phyloP scores from a whole-genome alignment of 371 early-diverging fungal species.

The Actinomortierella ambigua region DNA sequence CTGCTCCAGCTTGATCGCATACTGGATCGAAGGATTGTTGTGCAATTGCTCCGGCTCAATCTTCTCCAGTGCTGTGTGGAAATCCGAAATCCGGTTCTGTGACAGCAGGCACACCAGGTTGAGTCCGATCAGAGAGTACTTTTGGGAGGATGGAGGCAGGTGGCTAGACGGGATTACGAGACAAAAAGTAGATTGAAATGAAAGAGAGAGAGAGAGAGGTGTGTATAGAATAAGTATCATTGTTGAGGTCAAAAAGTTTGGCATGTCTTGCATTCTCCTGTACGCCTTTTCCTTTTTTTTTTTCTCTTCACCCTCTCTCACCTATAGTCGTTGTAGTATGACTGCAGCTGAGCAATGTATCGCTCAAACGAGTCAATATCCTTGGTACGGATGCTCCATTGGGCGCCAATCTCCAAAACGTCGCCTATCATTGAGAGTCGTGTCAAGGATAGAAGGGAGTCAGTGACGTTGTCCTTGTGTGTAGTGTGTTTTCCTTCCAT shows the following conservation, averaged over 20 bases:
- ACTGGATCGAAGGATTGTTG: conserved; percentile 82
- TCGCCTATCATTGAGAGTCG: conserved; percentile 64
- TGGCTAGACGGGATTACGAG: conserved; percentile 31
- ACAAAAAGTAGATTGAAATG: neutral
- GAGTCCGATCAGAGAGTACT: conserved; percentile 89
- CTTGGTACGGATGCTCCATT: conserved; percentile 80
- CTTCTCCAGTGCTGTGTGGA: conserved; percentile 92
- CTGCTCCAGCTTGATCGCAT: conserved; percentile 91
- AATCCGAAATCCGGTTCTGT: conserved; percentile 93
- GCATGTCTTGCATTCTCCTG: neutral
- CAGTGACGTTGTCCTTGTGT: neutral
- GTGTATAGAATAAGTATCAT: too few relatives aligned
- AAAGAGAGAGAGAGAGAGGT: neutral
- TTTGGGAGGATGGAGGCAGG: conserved; percentile 79
- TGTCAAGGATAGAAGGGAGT: neutral
- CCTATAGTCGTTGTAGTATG: conserved; percentile 88
- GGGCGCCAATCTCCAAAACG: conserved; percentile 91
- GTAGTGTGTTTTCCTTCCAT: too few relatives aligned
- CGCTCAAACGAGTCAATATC: conserved; percentile 93
- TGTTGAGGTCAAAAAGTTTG: too few relatives aligned
- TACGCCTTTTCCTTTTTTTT: neutral
- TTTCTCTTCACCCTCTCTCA: conserved; percentile 33
- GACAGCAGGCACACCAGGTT: conserved; percentile 91
- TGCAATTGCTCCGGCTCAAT: conserved; percentile 85
- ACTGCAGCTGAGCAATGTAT: conserved; percentile 91